Base-by-base conservation (phyloP, 2,329 filamentous ascomycete genomes). In the Cladobotryum protrusum region DNA sequence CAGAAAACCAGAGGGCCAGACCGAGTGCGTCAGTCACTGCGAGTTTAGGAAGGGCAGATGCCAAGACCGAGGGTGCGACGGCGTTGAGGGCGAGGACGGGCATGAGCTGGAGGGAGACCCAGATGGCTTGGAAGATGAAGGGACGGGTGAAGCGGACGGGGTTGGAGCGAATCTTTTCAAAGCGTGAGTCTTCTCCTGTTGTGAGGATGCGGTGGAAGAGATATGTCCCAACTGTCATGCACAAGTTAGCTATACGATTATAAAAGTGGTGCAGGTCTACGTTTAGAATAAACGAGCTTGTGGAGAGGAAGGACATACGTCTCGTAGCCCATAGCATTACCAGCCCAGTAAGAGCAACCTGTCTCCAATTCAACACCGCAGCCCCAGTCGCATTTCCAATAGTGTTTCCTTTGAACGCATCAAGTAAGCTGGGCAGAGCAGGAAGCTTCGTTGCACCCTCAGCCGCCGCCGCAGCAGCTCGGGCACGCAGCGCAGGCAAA, bases 41-140 rank as follows among this genome's bases (percentile, higher is more conserved):
- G 9, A 83, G 41, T 3, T 63, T 54, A 0, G 77, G 75, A 1
- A 82, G 62, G 1, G 73, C 69, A 4, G 57, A 45, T 3, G 75
- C 70, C 1, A 85, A 66, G 1, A 73, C 71, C 2, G 73, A 68
- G 2, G 76, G 70, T 0, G 83, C 82, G 5, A 85, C 73, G 6
- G 79, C 70, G 63, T 86, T 87, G 48, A 86, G 60, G 2, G 81
- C 77, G 5, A 86, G 67, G 8, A 87, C 76, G 11, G 85, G 84
- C 57, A 85, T 71, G 4, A 85, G 70, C 62, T 80, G 83, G n/a
- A 86, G 70, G 2, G 79, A 79, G 2, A 87, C 81, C 84, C 83
- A 87, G 0, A 76, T 74, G 6, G 83, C 83, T 64, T 87, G 84
- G 3, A 76, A 78, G 46, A 68, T 54, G 54, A 68, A 76, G 13